These are phyloP conservation scores for Amphicarpaea edgeworthii DNA, from an alignment of 306 rosid genomes.

Conservation along the genomic window DNA sequence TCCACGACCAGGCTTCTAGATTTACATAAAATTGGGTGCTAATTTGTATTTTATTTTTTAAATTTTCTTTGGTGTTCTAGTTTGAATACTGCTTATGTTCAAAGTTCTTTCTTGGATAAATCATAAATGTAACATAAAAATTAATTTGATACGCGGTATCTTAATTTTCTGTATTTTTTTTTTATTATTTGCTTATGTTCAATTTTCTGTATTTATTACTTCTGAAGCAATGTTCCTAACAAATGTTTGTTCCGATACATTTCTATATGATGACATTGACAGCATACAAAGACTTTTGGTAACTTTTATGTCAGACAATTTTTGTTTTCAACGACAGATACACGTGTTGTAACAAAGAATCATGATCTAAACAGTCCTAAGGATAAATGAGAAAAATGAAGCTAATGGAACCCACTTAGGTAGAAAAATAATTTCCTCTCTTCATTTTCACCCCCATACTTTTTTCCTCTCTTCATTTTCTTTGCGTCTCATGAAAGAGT, in stretches of 20 bases:
- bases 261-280: not conserved
- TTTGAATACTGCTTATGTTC: constrained; percentile 4
- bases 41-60: not conserved
- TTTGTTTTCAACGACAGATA: not conserved
- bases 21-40: not conserved
- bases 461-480: not conserved
- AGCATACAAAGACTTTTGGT: not conserved
- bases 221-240: not conserved
- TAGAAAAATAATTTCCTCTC: not conserved
- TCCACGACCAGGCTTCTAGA: constrained; percentile 5
- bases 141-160: not conserved
- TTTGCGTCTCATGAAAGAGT: not conserved
- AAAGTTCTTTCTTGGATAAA: constrained; percentile 2
- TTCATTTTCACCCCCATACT: not conserved
- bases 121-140: constrained; percentile 13
- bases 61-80: not conserved
- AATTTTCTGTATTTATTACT: constrained; percentile 1
- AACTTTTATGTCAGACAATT: not conserved
- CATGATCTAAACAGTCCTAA: not conserved
- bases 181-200: too few species aligned
- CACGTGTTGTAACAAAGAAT: not conserved
- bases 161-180: not conserved
- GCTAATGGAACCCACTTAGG: not conserved
- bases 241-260: not conserved
- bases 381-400: not conserved